Percentiles rank a stretch among this genome's conserved stretches.
phyloP scores from a whole-genome alignment of 345 rosid species.

The Conringia planisiliqua region DNA sequence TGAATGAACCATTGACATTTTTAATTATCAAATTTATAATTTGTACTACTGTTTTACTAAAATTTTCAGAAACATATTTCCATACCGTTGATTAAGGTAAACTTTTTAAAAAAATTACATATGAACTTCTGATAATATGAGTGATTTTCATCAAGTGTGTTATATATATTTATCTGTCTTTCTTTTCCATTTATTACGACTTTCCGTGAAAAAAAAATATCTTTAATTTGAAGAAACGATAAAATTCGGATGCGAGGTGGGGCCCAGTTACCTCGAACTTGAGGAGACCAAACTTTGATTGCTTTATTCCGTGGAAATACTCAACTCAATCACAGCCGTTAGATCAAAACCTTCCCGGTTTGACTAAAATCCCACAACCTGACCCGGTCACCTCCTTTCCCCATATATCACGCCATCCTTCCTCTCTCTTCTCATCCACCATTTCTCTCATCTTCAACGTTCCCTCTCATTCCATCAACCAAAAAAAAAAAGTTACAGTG shows the following conservation, averaged over 20 bases:
- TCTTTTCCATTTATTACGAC: background rate
- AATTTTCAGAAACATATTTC: background rate
- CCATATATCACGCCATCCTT: constrained; percentile 41
- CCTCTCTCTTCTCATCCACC: background rate
- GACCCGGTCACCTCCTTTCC: constrained; percentile 47
- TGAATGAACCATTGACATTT: constrained; percentile 19
- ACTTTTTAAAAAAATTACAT: background rate
- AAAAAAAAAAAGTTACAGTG: background rate
- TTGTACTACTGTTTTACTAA: background rate
- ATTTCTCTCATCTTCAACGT: constrained; percentile 16
- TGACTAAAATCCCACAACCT: constrained; percentile 33
- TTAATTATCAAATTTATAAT: background rate
- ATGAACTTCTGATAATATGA: too few species aligned
- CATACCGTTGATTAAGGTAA: background rate
- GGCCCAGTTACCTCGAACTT: constrained; percentile 26
- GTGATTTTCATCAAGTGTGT: background rate
- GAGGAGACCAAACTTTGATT: constrained; percentile 37
- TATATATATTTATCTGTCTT: background rate
- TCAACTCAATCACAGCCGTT: constrained; percentile 42
- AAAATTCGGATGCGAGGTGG: constrained; percentile 7
- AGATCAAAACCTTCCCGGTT: constrained; percentile 31
- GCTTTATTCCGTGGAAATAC: constrained; percentile 32
- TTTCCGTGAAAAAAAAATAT: background rate
- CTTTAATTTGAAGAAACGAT: constrained; percentile 12
- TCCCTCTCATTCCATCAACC: background rate